Base-by-base conservation (phyloP, 805 yeast species). In the Grigorovia humatica region DNA sequence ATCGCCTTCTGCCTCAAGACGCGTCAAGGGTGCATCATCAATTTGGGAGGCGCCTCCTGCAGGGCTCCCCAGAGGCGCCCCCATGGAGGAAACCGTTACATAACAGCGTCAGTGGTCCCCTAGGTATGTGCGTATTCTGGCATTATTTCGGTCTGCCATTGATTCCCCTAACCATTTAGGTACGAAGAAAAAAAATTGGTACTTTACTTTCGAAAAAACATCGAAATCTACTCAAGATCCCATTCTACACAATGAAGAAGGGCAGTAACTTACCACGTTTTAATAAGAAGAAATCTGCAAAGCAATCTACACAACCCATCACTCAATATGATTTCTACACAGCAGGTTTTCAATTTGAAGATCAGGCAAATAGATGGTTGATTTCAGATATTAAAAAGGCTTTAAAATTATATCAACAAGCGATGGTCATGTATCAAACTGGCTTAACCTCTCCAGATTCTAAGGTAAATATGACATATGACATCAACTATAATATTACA, bases 291-390 rank as follows among this genome's bases (percentile, higher is more conserved):
- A 13, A 52, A 55, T 44, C 54, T 50, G 17, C 54, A 55, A 11
- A 47, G 47, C 41, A 54, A 52, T 19, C 51, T 49, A 20, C 42
- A 13, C 48, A 46, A 35, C 49, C 55, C 23, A 53, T 54, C 9
- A 60, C 62, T 3, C 66, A 61, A 48, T 61, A 62, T 30, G 70
- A 67, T 51, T 68, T 54, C 45, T 68, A 67, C 46, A 55, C 52
- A n/a, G 67, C 63, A 46, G 71, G 63, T 2, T 60, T 62, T 2
- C 56, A 57, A 8, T 55, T 50, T 45, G 71, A 68, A 52, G 69
- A 66, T 47, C 66, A 65, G 44, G 71, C 66, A n/a, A 70, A 66
- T 44, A 58, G 71, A 46, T 68, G 70, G 69, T 53, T 60, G 6
- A 54, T 60, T 4, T 66, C 69, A 2, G 71, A 68, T 50, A 54